Evolutionary conservation across 495 filamentous ascomycete genomes (phyloP), one percentile per base, ranked within the genome.

Genomic region (Parathielavia hyrcaniae): DNA sequence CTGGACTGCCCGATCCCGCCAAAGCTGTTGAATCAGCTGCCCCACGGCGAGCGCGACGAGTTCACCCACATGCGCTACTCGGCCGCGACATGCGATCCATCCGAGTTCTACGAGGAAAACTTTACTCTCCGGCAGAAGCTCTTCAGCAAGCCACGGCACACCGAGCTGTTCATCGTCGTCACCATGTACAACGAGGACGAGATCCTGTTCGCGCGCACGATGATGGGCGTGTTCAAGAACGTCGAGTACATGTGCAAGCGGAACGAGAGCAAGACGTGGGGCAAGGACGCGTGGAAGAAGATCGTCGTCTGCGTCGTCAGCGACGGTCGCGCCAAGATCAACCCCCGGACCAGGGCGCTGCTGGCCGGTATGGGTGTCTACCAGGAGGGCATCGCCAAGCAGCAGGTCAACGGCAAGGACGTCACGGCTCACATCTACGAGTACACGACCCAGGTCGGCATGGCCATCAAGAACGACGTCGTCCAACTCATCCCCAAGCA

Each of bases 111-210:
- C 63, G 81, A 83, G 32, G 81, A 93, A 65, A 86, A 90, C 60
- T 98, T 97, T 64, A 97, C 93, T 0, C 78, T 99, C 53, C 89
- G 95, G 38, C 95, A 99, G 73, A 85, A 84, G 70, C 82, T 99
- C 11, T 97, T 97, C 71, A 89, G 89, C 55, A 96, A 96, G 71
- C 86, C 90, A 12, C 78, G 95, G 43, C 86, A 95, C 64, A 99
- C 95, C 0, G 95, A 99, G 75, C 79, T 99, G 0, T 97, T 99
- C 73, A 97, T 99, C 67, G 93, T 89, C 9, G 81, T 99, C 41
- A 99, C 95, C 34, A 99, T 99, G 95, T 99, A 90, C 75, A 99
- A 99, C 66, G 95, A 99, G 70, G 91, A 99, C 68, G 95, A 97
- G 58, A 88, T 96, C 58, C 80, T 97, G 17, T 96, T 99, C 67